phyloP scores from a whole-genome alignment of 2,329 filamentous ascomycete species.

The Neurospora sp. region DNA sequence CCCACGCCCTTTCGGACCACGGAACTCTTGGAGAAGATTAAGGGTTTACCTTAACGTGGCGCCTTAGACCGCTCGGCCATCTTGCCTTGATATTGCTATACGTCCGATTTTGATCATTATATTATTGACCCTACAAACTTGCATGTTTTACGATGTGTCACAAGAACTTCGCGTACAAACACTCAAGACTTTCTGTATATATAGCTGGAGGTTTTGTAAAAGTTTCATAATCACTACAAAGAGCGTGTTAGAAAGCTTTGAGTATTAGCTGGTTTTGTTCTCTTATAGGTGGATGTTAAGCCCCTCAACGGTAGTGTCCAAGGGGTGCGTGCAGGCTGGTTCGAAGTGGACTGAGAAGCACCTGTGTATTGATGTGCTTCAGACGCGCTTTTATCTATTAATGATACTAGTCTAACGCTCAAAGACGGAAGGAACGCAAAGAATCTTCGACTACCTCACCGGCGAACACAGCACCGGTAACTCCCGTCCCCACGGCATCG shows the following conservation, averaged over 20 bases:
- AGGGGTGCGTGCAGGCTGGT: not conserved
- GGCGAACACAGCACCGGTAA: no score
- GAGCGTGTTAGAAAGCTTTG: not conserved
- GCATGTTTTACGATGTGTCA: not conserved
- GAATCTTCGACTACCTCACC: no score
- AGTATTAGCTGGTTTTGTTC: accelerated
- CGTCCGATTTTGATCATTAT: accelerated
- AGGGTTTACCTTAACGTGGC: not conserved
- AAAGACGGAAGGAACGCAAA: no score
- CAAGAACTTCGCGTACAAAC: not conserved
- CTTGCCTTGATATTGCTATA: not conserved
- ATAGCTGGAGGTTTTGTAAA: not conserved
- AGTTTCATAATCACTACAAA: accelerated
- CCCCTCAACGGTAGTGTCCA: not conserved
- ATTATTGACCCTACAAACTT: no score
- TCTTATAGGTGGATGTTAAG: not conserved
- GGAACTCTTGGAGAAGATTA: not conserved
- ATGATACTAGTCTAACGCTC: not conserved
- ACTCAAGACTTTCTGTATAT: not conserved
- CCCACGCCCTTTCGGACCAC: not conserved
- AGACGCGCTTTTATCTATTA: not conserved
- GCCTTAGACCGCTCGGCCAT: not conserved
- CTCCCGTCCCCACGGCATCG: no score
- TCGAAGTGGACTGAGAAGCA: not conserved
- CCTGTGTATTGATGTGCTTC: not conserved